phyloP scores from a whole-genome alignment of 257 asterid species.

The Cinchona pubescens region DNA sequence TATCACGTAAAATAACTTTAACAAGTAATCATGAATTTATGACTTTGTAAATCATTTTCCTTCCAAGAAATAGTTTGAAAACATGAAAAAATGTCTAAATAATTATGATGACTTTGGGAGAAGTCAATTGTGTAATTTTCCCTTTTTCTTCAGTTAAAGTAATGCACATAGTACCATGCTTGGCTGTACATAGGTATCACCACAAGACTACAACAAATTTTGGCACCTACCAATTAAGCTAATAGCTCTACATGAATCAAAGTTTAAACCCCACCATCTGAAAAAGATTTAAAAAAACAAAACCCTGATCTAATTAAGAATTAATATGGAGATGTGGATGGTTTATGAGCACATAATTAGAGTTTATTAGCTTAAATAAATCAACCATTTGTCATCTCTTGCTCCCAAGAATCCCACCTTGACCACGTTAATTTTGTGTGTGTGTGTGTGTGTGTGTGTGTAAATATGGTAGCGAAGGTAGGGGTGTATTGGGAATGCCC shows the following conservation, averaged over 20 bases:
- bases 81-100: no score
- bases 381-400: not conserved
- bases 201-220: not conserved
- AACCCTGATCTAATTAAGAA: not conserved
- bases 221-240: not conserved
- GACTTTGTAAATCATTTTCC: no score
- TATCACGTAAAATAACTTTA: no score
- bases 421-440: no score
- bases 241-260: not conserved
- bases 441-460: not conserved
- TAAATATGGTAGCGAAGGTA: not conserved
- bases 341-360: not conserved
- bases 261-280: not conserved
- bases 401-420: conserved; percentile 8
- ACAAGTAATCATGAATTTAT: no score
- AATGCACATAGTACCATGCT: not conserved
- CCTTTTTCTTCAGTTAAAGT: no score
- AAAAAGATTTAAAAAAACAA: not conserved
- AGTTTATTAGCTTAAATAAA: not conserved
- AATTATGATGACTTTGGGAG: no score
- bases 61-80: no score
- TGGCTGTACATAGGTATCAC: not conserved
- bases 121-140: not conserved
- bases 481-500: not conserved
- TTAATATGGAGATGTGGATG: not conserved